Evolutionary conservation across 129 eudicot genomes (phyloP), one percentile per base, ranked within the genome.

Genomic region (Erigeron canadensis): DNA sequence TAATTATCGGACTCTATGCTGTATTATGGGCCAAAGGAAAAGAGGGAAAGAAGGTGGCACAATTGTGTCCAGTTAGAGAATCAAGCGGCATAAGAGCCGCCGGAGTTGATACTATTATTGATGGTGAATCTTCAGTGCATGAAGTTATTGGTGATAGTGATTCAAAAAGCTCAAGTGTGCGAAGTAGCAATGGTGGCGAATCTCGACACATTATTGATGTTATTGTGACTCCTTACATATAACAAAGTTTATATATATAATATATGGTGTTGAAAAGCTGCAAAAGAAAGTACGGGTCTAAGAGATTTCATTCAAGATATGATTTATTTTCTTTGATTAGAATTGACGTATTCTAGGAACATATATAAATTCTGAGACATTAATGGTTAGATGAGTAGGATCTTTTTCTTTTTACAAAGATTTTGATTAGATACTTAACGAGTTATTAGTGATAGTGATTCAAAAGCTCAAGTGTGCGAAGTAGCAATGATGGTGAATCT

Each of bases 1-100:
- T 88, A 50, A 75, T 86, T 11, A 4, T 50, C 4, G 96, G 91
- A 41, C 71, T 88, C 37, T 88, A 88, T 61, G 56, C 45, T 12
- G 91, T 88, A 18, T 67, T 83, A 62, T 88, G 91, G 95, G 95
- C 89, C 23, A 85, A 83, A 62, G 45, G 81, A 23, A 68, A 79
- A 69, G 89, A 88, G 69, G 54, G 51, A 50, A 88, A 83, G 79
- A 86, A 22, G 58, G 43, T 46, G 63, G 48, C 66, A 13, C 84
- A 70, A 12, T 66, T 75, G 43, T 21, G 76, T 46, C 84, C 78
- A 4, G 65, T 62, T 41, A 70, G 5, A 70, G 81, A 77, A 55
- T 45, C 76, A 22, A 70, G 65, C n/a, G n/a, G n/a, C 17, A 9
- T 51, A 22, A 57, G 65, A 77, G 42, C 41, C 7, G 42, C 41